Evolutionary conservation across 352 stramenopile species (phyloP), one percentile per base, ranked within the genome.

Genomic region (Globisporangium abappressorium): DNA sequence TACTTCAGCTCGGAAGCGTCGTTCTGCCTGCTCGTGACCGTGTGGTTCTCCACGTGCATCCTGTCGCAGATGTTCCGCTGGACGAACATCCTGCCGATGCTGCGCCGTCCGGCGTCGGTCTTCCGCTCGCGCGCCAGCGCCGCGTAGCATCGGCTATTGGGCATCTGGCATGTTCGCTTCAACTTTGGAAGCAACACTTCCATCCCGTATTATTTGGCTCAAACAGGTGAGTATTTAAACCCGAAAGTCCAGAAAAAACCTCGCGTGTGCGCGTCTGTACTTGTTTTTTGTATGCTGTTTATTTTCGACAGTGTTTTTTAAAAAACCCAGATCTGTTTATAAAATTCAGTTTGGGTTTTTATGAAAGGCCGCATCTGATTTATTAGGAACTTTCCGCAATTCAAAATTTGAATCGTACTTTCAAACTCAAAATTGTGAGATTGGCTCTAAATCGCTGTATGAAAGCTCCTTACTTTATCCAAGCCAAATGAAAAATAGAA

Each of bases 31-130:
- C 74, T 95, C 22, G 81, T 95, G 53, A 95, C 88, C 18, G 86
- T 93, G 28, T 95, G 88, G 88, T 95, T 95, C 74, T 94, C 86
- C 33, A 95, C 88, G 43, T 94, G 88, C 78, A 95, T 95, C 65
- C 77, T 95, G 46, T 88, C 88, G 68, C 88, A 94, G 64, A 86
- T 95, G 81, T 94, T 95, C 55, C 82, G 80, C 30, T 92, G 82
- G 83, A 93, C 79, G 22, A 87, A 90, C 65, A 75, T 95, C 57
- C 82, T 93, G 76, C 82, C 86, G 22, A 81, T 94, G 64, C 69
- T 93, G 34, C 79, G 77, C 59, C 76, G 74, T 60, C 72, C 79
- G 6, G 71, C 76, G 56, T 69, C 75, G 1, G 65, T 65, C n/a
- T 80, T 68, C 34, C 56, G 64, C 33, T 71, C 75, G 46, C 79